Evolutionary conservation across 306 rosid species (phyloP).

Genomic region (Castanea crenata): DNA sequence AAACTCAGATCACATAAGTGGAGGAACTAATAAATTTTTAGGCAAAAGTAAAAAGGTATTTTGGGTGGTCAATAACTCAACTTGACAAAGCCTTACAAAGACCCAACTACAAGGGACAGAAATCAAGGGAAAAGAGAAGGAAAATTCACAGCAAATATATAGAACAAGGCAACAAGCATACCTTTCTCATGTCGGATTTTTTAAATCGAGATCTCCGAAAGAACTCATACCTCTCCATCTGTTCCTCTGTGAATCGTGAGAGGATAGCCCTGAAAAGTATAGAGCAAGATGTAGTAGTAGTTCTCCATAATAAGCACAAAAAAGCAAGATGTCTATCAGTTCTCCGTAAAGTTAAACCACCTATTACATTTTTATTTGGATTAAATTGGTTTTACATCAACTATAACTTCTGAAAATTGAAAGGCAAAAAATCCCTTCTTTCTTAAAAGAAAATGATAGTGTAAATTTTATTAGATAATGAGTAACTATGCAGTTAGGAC

Average conservation of each 20-base stretch:
- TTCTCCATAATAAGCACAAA: no score
- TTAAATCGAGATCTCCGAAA: constrained; percentile 2
- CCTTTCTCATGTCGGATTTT: not conserved
- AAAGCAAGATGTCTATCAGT: not conserved
- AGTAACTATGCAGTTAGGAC: no score
- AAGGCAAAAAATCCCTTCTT: not conserved
- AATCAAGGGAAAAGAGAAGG: not conserved
- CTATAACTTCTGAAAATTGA: not conserved
- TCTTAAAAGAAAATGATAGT: no score
- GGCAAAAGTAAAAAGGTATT: not conserved
- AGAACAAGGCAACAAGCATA: not conserved
- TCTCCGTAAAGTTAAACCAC: not conserved
- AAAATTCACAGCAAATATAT: not conserved
- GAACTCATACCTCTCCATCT: not conserved
- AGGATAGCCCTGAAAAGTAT: not conserved
- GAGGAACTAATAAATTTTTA: not conserved
- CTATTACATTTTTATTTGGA: no score
- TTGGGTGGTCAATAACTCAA: not conserved
- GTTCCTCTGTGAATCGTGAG: not conserved
- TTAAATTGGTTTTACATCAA: not conserved
- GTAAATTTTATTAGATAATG: no score
- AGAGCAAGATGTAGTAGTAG: not conserved
- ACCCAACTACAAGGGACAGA: not conserved
- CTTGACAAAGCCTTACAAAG: not conserved
- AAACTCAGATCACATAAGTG: not conserved